A percentile compares a stretch with the other conserved stretches of the same genome.
These are phyloP conservation scores for Climacium dendroides DNA, from an alignment of 225 moss, liverwort and hornwort genomes.

Conservation along the genomic window DNA sequence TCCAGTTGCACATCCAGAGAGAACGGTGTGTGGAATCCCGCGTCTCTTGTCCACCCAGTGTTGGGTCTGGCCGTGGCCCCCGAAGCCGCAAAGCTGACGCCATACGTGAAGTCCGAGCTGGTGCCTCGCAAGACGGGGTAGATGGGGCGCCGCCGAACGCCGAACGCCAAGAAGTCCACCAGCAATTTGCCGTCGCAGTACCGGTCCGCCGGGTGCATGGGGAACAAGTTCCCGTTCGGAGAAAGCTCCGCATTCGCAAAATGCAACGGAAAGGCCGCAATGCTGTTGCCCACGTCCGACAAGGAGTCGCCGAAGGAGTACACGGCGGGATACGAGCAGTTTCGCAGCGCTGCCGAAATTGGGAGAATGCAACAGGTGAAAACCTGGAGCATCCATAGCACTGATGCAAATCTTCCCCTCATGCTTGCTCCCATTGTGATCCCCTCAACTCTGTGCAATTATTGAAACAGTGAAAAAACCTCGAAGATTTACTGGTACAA, in stretches of 20 bases:
- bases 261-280: constrained; percentile 10
- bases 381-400: neutral
- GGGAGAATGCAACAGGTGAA: neutral
- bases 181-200: constrained; percentile 22
- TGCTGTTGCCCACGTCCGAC: constrained; percentile 18
- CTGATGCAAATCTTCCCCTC: neutral
- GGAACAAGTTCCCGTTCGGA: constrained; percentile 4
- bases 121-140: constrained; percentile 20
- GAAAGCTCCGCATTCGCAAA: constrained; percentile 1
- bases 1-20: constrained; percentile 30
- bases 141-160: constrained; percentile 13
- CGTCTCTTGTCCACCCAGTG: neutral
- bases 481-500: neutral
- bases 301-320: constrained; percentile 21
- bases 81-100: constrained; percentile 30
- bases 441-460: neutral
- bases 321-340: constrained; percentile 18
- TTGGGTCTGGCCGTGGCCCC: constrained; percentile 18
- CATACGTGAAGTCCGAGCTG: constrained; percentile 2
- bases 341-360: neutral
- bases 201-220: constrained; percentile 21
- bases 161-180: constrained; percentile 19
- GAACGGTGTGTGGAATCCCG: constrained; percentile 17
- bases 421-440: neutral
- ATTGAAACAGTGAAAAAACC: too few species aligned